Percentiles rank a stretch among this genome's conserved stretches.
phyloP scores from a whole-genome alignment of 108 stramenopile species.

The Schizochytrium sp. region DNA sequence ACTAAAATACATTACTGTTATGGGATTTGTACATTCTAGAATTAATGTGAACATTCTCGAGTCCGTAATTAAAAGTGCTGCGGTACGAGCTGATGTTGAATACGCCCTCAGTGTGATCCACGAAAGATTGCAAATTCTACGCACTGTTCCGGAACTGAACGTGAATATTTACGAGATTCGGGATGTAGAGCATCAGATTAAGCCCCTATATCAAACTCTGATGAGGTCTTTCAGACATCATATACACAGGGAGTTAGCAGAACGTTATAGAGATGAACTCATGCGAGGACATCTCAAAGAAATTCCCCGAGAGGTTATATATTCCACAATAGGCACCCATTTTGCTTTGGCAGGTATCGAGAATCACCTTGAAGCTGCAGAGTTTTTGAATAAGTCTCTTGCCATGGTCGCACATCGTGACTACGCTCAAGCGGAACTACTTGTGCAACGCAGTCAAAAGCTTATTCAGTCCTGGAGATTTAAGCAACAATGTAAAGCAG shows the following conservation, averaged over 20 bases:
- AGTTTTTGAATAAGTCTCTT: not conserved
- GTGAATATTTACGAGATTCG: not conserved
- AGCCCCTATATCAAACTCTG: conserved; percentile 22
- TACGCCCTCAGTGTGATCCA: not conserved
- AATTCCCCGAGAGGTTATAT: not conserved
- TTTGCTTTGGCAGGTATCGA: not conserved
- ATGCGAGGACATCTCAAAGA: not conserved
- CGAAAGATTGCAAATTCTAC: not conserved
- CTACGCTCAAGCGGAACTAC: not conserved
- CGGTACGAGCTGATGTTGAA: not conserved
- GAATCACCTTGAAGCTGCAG: conserved; percentile 11
- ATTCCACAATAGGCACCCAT: conserved; percentile 12
- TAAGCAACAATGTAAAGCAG: not conserved
- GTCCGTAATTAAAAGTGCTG: not conserved
- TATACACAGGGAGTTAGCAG: conserved; percentile 6
- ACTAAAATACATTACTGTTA: conserved; percentile 26
- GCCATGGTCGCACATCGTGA: not conserved
- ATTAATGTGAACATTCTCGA: conserved; percentile 11
- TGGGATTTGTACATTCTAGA: not conserved
- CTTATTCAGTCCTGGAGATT: conserved; percentile 7
- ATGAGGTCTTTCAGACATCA: conserved; percentile 5
- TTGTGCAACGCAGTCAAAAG: not conserved
- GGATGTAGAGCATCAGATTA: not conserved
- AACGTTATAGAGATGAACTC: conserved; percentile 14
- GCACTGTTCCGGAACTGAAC: not conserved